Evolutionary conservation across 139 green algal species (phyloP).

Genomic region (Picochlorum sp.): DNA sequence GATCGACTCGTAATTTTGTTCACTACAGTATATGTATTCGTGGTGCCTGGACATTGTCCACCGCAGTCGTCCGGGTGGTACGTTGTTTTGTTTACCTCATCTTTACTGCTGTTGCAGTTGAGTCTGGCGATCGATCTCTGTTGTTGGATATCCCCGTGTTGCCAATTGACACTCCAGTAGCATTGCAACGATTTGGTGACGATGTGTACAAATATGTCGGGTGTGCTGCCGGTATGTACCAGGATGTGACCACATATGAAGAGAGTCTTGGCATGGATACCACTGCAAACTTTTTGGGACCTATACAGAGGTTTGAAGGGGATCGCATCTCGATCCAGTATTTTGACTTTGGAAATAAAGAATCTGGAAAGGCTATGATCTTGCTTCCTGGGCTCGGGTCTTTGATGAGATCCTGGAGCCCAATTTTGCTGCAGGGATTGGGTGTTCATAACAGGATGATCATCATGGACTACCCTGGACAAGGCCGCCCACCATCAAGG

Average conservation of each 20-base stretch:
- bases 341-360: slow-evolving; percentile 2
- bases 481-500: not conserved
- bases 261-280: slow-evolving; percentile 1
- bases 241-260: not conserved
- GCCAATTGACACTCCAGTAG: not conserved
- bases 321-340: not conserved
- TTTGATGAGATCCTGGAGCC: not conserved
- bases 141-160: not conserved
- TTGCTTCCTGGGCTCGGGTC: not conserved
- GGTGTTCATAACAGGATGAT: not conserved
- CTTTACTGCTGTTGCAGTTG: not conserved
- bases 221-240: slow-evolving; percentile 1
- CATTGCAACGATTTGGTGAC: not conserved
- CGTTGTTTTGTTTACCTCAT: no score
- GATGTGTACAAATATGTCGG: slow-evolving; percentile 2
- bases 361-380: not conserved
- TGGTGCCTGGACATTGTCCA: no score
- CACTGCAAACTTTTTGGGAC: slow-evolving; percentile 2
- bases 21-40: no score
- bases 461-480: not conserved
- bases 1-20: no score
- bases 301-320: not conserved
- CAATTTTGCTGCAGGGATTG: not conserved
- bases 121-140: not conserved
- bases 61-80: no score